phyloP scores from a whole-genome alignment of 2,329 filamentous ascomycete genomes.

The Talaromyces sp. region DNA sequence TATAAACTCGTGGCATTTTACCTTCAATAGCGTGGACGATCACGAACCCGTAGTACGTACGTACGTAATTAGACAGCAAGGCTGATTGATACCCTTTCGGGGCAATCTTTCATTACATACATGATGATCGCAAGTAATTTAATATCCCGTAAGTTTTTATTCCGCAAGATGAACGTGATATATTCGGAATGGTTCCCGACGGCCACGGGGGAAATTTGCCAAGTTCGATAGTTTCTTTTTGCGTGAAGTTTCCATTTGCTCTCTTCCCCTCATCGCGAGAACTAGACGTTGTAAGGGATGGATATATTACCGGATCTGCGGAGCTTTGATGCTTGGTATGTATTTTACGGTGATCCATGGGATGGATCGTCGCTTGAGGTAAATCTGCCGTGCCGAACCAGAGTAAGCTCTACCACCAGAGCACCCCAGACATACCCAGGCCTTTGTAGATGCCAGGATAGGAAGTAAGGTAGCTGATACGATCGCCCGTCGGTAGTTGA shows the following conservation, averaged over 20 bases:
- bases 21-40: background rate
- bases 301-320: background rate
- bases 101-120: background rate
- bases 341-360: background rate
- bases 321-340: background rate
- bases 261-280: background rate
- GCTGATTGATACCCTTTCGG: background rate
- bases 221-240: background rate
- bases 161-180: background rate
- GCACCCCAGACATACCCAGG: too few relatives aligned
- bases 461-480: background rate
- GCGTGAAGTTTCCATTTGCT: background rate
- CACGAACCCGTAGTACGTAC: background rate
- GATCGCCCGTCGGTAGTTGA: background rate
- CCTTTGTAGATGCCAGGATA: background rate
- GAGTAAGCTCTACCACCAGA: background rate
- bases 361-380: background rate
- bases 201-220: background rate
- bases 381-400: conserved; percentile 2
- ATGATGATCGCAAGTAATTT: background rate
- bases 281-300: background rate
- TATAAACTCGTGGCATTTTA: background rate
- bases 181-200: background rate
- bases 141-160: background rate
- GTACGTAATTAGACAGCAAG: background rate